Conservation (phyloP, 2,329 filamentous ascomycete genomes). For the Colletotrichum trifolii region DNA sequence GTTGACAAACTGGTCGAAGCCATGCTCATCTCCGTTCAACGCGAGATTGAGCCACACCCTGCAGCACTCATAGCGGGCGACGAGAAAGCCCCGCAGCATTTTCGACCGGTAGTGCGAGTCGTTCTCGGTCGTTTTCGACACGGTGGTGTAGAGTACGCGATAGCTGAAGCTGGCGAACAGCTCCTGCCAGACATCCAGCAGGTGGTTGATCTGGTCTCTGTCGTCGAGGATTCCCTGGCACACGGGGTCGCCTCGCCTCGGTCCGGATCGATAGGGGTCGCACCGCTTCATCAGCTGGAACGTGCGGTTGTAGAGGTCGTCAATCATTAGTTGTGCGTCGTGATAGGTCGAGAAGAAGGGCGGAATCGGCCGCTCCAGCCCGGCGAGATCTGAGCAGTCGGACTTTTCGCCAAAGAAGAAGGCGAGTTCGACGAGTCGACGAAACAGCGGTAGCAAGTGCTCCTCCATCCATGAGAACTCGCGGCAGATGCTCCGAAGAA, state of each 20-base stretch:
- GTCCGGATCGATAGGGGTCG: conserved; percentile 43
- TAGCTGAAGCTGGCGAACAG: conserved; percentile 45
- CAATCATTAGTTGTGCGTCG: conserved; percentile 47
- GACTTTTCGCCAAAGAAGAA: conserved; percentile 32
- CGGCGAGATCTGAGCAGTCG: conserved; percentile 37
- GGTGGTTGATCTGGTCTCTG: conserved; percentile 11
- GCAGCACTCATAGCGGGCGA: conserved; percentile 31
- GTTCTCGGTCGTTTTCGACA: conserved; percentile 36
- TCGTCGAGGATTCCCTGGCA: conserved; percentile 1
- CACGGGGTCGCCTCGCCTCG: conserved; percentile 1
- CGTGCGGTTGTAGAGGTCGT: conserved; percentile 42
- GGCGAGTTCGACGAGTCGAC: conserved; percentile 17
- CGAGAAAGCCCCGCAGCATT: conserved; percentile 16
- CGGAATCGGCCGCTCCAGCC: conserved; percentile 12
- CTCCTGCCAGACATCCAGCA: conserved; percentile 17
- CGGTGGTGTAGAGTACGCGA: conserved; percentile 46
- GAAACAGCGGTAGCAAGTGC: conserved; percentile 26
- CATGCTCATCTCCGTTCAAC: conserved; percentile 44
- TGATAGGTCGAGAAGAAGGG: conserved; percentile 35
- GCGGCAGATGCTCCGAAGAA: conserved; percentile 17
- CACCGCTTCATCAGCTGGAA: conserved; percentile 45
- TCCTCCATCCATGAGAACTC: conserved; percentile 31
- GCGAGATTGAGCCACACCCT: conserved; percentile 41
- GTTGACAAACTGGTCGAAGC: conserved; percentile 16
- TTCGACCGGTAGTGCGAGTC: conserved; percentile 33